phyloP scores from a whole-genome alignment of 2,329 filamentous ascomycete species.

The Plectosphaerella cucumerina region DNA sequence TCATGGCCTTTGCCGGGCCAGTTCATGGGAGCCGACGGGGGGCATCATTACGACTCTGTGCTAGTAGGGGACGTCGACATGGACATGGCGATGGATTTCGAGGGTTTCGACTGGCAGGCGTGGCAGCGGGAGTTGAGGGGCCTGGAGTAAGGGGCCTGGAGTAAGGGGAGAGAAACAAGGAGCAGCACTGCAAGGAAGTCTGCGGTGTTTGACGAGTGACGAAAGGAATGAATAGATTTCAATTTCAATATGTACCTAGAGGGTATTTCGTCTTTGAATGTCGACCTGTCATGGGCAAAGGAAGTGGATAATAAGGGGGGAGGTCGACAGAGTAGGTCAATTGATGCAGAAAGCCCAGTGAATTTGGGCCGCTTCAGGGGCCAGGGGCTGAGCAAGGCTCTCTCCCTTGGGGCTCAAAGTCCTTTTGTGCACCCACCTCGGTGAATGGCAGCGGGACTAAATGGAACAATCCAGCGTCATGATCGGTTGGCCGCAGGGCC shows the following conservation, averaged over 20 bases:
- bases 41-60: too few relatives aligned
- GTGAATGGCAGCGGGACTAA: neutral
- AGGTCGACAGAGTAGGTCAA: too few relatives aligned
- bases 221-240: too few relatives aligned
- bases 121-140: conserved; percentile 40
- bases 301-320: too few relatives aligned
- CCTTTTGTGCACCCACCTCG: neutral
- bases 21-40: conserved; percentile 9
- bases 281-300: too few relatives aligned
- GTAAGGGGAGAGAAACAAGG: too few relatives aligned
- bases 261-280: too few relatives aligned
- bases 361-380: neutral
- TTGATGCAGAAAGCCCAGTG: neutral
- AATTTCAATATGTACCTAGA: too few relatives aligned
- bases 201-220: neutral
- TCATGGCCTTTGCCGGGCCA: too few relatives aligned
- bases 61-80: conserved; percentile 25
- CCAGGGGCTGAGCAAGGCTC: neutral
- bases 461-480: neutral
- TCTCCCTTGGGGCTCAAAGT: neutral
- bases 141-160: neutral
- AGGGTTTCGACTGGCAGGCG: conserved; percentile 44
- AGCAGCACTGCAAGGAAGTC: too few relatives aligned
- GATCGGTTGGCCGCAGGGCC: neutral
- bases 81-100: conserved; percentile 32